phyloP scores from a whole-genome alignment of 1,284 basidiomycete species.

The Amylostereum areolatum region DNA sequence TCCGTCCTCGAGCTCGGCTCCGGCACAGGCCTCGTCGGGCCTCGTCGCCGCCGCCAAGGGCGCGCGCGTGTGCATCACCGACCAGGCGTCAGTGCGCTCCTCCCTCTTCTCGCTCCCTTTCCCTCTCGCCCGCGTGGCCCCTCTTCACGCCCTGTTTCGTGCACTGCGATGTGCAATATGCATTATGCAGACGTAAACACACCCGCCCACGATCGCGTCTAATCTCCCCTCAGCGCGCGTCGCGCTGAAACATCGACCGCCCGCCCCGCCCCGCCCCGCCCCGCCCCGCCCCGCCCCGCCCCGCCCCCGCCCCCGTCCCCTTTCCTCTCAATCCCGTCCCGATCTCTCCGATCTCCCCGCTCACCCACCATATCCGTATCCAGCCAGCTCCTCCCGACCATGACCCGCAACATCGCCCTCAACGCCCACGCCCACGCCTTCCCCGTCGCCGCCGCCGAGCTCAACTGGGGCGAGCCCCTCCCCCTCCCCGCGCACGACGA shows the following conservation, averaged over 20 bases:
- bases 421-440: conserved; percentile 51
- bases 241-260: no score
- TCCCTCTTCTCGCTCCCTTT: background rate
- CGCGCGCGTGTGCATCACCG: conserved; percentile 72
- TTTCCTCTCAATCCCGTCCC: conserved; percentile 15
- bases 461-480: conserved; percentile 61
- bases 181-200: no score
- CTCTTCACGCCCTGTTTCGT: conserved; percentile 3
- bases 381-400: conserved; percentile 72
- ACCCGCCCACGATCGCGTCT: no score
- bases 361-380: background rate
- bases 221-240: no score
- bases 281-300: no score
- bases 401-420: conserved; percentile 62
- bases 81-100: conserved; percentile 70
- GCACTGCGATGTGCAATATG: no score
- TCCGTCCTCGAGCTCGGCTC: conserved; percentile 79
- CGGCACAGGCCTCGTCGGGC: conserved; percentile 88
- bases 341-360: conserved; percentile 7
- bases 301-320: no score
- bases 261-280: no score
- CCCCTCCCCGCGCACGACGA: background rate
- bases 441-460: conserved; percentile 56
- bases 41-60: conserved; percentile 73
- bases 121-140: background rate